A percentile compares a stretch with the other conserved stretches of the same genome.
phyloP scores from a whole-genome alignment of 345 rosid species.

The Gynandropsis gynandra region DNA sequence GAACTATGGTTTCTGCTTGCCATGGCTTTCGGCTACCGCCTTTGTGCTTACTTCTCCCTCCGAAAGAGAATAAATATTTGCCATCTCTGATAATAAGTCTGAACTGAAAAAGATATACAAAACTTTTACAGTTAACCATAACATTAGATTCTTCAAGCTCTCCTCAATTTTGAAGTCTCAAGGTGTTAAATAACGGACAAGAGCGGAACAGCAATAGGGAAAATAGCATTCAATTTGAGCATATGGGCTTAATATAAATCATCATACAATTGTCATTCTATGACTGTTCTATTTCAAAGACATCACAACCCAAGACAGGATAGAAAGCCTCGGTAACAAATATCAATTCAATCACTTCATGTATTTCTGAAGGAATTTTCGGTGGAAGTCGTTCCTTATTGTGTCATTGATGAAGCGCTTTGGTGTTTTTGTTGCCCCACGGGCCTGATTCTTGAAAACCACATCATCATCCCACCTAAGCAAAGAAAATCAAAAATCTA shows the following conservation, averaged over 20 bases:
- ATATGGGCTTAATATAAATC: constrained; percentile 14
- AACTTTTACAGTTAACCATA: constrained; percentile 1
- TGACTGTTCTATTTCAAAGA: constrained; percentile 17
- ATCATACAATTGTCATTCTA: constrained; percentile 7
- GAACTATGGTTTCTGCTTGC: constrained; percentile 85
- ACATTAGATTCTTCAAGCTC: constrained; percentile 1
- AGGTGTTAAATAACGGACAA: constrained; percentile 11
- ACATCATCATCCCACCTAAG: constrained; percentile 99
- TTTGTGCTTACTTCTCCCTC: constrained; percentile 65
- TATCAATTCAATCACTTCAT: constrained; percentile 54
- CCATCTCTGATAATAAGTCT: constrained; percentile 38
- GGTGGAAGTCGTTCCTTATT: constrained; percentile 86
- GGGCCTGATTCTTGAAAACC: constrained; percentile 95
- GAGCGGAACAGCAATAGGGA: constrained; percentile 3
- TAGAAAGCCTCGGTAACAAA: constrained; percentile 1
- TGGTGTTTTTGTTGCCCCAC: constrained; percentile 84
- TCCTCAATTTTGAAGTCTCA: constrained; percentile 11
- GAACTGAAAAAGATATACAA: background rate
- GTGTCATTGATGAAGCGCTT: constrained; percentile 99
- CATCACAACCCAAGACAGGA: constrained; percentile 12
- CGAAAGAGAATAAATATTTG: constrained; percentile 51
- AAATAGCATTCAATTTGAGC: constrained; percentile 7
- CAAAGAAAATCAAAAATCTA: background rate
- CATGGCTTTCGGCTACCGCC: constrained; percentile 69
- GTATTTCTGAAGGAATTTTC: constrained; percentile 86